Conservation (phyloP, 345 rosid species). For the Murraya koenigii region DNA sequence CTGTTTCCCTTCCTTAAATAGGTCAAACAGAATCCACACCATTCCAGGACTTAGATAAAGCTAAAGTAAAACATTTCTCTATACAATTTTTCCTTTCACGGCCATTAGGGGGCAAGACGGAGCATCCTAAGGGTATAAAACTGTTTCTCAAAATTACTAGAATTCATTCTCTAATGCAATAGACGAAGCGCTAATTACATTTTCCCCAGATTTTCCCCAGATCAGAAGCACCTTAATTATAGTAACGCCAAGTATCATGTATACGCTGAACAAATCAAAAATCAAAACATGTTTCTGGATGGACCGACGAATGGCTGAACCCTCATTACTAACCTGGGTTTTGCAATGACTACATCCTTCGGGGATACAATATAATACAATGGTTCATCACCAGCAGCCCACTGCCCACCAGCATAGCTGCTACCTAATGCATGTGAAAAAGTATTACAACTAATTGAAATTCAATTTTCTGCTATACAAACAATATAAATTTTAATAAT, state of each 20-base stretch:
- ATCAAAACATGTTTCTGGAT: neutral
- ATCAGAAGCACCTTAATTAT: neutral
- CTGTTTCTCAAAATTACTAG: neutral
- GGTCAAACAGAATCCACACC: neutral
- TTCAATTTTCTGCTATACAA: slow-evolving; percentile 16
- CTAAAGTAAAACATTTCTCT: neutral
- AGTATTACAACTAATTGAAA: slow-evolving; percentile 18
- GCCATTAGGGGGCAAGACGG: neutral
- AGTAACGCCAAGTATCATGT: neutral
- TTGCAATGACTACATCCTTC: slow-evolving; percentile 98
- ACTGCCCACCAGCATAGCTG: slow-evolving; percentile 98
- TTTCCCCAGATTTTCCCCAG: neutral
- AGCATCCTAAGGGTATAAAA: neutral
- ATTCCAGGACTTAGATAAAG: neutral
- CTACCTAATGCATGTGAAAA: slow-evolving; percentile 60
- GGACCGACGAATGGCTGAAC: slow-evolving; percentile 4
- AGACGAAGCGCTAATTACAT: neutral
- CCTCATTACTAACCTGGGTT: slow-evolving; percentile 69
- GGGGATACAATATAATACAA: slow-evolving; percentile 90
- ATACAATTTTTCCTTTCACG: neutral
- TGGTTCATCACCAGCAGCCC: slow-evolving; percentile 99
- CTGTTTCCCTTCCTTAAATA: neutral
- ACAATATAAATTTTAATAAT: slow-evolving; percentile 18
- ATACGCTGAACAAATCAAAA: neutral
- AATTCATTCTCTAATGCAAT: neutral